phyloP scores from a whole-genome alignment of 2,329 filamentous ascomycete species.

The Pseudocercospora vitis region DNA sequence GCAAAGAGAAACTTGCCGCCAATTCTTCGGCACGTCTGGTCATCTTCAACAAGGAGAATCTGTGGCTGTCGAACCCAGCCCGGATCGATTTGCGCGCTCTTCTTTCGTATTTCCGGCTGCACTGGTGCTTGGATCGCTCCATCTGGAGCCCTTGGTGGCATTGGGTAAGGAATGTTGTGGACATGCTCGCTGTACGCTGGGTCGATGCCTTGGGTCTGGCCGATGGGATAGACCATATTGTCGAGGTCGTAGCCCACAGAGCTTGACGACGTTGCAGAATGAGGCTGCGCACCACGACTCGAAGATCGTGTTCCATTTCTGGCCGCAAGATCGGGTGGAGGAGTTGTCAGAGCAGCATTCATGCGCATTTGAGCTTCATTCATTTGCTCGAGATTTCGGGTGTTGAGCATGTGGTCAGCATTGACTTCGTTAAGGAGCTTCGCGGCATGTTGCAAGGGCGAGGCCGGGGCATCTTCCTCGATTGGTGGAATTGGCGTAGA shows the following conservation, averaged over 20 bases:
- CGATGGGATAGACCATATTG: conserved; percentile 83
- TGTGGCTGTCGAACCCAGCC: conserved; percentile 69
- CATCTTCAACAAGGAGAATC: conserved; percentile 87
- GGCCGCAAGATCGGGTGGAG: conserved; percentile 52
- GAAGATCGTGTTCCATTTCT: conserved; percentile 42
- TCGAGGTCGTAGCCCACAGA: conserved; percentile 62
- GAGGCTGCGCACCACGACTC: conserved; percentile 44
- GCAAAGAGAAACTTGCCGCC: conserved; percentile 67
- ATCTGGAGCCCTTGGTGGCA: conserved; percentile 65
- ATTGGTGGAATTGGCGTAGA: conserved; percentile 18
- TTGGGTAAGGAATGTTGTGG: conserved; percentile 84
- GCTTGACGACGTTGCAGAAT: conserved; percentile 52
- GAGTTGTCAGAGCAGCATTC: conserved; percentile 57
- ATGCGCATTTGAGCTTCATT: conserved; percentile 58
- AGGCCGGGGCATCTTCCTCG: conserved; percentile 64
- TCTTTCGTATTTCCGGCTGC: conserved; percentile 58
- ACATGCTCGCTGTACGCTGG: conserved; percentile 94
- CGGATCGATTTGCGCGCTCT: conserved; percentile 61
- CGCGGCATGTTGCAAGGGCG: conserved; percentile 66
- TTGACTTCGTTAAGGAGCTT: conserved; percentile 66
- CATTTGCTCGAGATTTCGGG: conserved; percentile 65
- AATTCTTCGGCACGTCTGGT: conserved; percentile 65
- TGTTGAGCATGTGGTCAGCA: conserved; percentile 63
- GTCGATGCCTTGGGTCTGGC: conserved; percentile 87
- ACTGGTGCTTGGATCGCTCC: conserved; percentile 41